Evolutionary conservation across 176 grass and related monocot genomes (phyloP), one percentile per base, ranked within the genome.

Genomic region (Phoenix roebelenii): DNA sequence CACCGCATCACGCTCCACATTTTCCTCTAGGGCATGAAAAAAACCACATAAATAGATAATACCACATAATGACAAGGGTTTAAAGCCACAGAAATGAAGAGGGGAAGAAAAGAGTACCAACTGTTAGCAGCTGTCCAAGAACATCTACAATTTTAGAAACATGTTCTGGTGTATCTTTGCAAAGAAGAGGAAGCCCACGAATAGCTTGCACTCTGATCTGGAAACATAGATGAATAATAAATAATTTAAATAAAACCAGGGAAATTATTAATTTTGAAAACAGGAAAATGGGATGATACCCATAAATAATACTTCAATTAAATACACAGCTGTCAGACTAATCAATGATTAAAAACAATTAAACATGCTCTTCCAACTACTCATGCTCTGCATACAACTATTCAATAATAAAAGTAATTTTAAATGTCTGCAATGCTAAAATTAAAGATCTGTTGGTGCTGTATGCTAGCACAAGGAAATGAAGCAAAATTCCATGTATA

Each of bases 171-270:
- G 85, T 77, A 63, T 98, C 88, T 81, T 93, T 98, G 73, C 85
- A 89, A 29, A 98, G 82, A 85, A 98, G 88, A 55, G 94, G 94
- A 74, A 98, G 86, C 3, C 94, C 94, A 44, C 94, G 87, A 77
- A 98, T 98, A 81, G 94, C 94, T 78, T 98, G 94, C 65, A 98
- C 79, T 73, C 94, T 98, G 52, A 92, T 89, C 94, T 98, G 88
- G 61, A 79, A 50, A 50, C 32, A 81, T 57, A 17, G 23, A 65
- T 35, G 61, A 61, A 63, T 16, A 3, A 51, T 10, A 55, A 79
- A 17, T 54, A 39, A 59, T 44, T 44, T 44, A 12, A 44, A 44
- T 44, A 9, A 44, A 44, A 44, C 35, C 9, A 44, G 35, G 10
- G 10, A 44, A 44, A 30, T 30, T 30, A 4, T 30, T 30, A 6